Conservation (phyloP, 1,284 basidiomycete genomes). For the Papiliotrema terrestris region DNA sequence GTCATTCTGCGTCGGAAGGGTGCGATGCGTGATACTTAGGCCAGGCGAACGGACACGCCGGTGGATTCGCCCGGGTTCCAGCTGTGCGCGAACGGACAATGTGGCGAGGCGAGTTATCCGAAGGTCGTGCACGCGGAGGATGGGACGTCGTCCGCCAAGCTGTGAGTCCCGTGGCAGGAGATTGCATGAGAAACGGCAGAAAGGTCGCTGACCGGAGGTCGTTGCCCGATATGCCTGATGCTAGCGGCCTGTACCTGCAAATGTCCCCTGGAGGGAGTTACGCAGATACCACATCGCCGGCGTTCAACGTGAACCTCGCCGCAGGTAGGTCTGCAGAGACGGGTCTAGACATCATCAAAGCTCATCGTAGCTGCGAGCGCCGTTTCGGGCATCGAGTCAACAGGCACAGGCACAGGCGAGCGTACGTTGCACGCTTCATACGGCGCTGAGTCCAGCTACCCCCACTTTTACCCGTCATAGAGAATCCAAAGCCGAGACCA, state of each 20-base stretch:
- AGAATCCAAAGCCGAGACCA: no score
- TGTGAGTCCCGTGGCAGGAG: conserved; percentile 7
- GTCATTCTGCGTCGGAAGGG: neutral
- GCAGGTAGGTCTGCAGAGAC: neutral
- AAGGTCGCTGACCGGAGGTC: neutral
- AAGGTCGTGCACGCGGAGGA: conserved; percentile 9
- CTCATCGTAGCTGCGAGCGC: no score
- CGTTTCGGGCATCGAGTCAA: no score
- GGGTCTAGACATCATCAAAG: no score
- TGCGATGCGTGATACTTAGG: no score
- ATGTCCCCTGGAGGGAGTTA: conserved; percentile 4
- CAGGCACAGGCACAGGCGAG: no score
- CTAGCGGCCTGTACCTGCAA: conserved; percentile 13
- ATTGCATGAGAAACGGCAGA: neutral
- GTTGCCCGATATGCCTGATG: conserved; percentile 3
- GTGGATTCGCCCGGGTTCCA: conserved; percentile 13
- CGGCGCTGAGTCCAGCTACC: no score
- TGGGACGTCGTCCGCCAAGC: conserved; percentile 12
- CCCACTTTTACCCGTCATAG: no score
- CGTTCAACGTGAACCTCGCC: conserved; percentile 7
- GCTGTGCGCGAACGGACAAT: conserved; percentile 7
- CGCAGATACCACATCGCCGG: conserved; percentile 8
- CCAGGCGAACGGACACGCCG: conserved; percentile 9
- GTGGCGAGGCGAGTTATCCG: conserved; percentile 11
- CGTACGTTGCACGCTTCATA: no score